phyloP scores from a whole-genome alignment of 331 rosid genomes.

The Acacia concinna region DNA sequence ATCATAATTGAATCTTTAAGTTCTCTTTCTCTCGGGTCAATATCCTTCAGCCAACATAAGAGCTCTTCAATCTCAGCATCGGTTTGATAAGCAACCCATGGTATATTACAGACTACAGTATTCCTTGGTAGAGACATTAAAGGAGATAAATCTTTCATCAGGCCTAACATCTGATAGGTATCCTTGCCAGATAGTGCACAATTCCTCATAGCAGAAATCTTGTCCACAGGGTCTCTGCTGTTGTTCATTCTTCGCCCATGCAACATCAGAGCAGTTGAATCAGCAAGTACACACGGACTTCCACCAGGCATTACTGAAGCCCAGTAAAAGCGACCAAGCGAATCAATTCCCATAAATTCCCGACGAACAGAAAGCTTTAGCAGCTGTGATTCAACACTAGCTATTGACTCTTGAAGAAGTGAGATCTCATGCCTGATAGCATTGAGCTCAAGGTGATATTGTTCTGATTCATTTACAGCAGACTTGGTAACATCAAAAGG shows the following conservation, averaged over 20 bases:
- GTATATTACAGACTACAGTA: conserved; percentile 40
- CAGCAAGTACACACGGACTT: conserved; percentile 59
- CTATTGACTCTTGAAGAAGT: conserved; percentile 65
- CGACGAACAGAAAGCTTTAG: conserved; percentile 70
- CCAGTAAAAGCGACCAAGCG: conserved; percentile 79
- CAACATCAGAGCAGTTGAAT: conserved; percentile 51
- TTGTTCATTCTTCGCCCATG: conserved; percentile 35
- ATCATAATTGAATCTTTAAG: conserved; percentile 71
- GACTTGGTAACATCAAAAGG: conserved; percentile 40
- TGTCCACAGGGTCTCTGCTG: conserved; percentile 32
- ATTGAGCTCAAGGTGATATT: conserved; percentile 65
- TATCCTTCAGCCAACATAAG: conserved; percentile 62
- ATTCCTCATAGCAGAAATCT: conserved; percentile 38
- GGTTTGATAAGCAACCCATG: conserved; percentile 74
- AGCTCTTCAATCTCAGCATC: conserved; percentile 71
- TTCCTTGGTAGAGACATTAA: conserved; percentile 34
- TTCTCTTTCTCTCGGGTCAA: conserved; percentile 72
- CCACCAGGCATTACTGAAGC: conserved; percentile 57
- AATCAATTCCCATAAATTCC: conserved; percentile 84
- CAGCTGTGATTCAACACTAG: conserved; percentile 57
- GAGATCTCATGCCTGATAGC: conserved; percentile 59
- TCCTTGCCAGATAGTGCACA: conserved; percentile 37
- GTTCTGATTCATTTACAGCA: conserved; percentile 54
- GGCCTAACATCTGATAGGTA: conserved; percentile 35
- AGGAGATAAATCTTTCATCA: conserved; percentile 45